Conservation (phyloP, 495 filamentous ascomycete genomes). For the Hypoxylon lenormandii region DNA sequence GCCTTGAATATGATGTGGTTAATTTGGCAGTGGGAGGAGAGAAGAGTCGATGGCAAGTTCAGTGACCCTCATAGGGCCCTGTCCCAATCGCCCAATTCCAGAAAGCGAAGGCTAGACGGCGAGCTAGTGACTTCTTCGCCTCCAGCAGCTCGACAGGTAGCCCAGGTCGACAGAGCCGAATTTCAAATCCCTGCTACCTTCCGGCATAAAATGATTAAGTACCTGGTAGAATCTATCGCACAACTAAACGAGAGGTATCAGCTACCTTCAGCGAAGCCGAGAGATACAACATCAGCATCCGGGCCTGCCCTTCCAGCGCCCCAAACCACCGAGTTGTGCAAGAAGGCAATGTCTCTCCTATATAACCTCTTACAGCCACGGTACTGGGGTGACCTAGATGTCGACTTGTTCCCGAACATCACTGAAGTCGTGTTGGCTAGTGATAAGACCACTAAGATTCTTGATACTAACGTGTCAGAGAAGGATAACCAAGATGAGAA, state of each 20-base stretch:
- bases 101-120: constrained; percentile 79
- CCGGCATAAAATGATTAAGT: constrained; percentile 84
- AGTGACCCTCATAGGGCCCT: constrained; percentile 58
- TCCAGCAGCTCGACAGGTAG: constrained; percentile 58
- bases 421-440: constrained; percentile 83
- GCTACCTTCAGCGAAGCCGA: constrained; percentile 74
- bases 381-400: constrained; percentile 91
- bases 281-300: constrained; percentile 63
- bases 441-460: constrained; percentile 74
- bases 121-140: constrained; percentile 60
- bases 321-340: constrained; percentile 77
- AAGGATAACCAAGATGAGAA: constrained; percentile 88
- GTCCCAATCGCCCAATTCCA: constrained; percentile 76
- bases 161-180: constrained; percentile 69
- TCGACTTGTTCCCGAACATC: constrained; percentile 89
- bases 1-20: constrained; percentile 88
- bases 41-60: constrained; percentile 70
- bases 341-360: constrained; percentile 84
- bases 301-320: constrained; percentile 62
- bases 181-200: constrained; percentile 75
- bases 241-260: constrained; percentile 85
- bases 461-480: constrained; percentile 81
- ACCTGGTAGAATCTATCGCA: constrained; percentile 92
- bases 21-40: constrained; percentile 93
- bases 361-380: constrained; percentile 85